These are phyloP conservation scores for Mortierella sp. DNA, from an alignment of 371 early-diverging fungal genomes.

Conservation along the genomic window DNA sequence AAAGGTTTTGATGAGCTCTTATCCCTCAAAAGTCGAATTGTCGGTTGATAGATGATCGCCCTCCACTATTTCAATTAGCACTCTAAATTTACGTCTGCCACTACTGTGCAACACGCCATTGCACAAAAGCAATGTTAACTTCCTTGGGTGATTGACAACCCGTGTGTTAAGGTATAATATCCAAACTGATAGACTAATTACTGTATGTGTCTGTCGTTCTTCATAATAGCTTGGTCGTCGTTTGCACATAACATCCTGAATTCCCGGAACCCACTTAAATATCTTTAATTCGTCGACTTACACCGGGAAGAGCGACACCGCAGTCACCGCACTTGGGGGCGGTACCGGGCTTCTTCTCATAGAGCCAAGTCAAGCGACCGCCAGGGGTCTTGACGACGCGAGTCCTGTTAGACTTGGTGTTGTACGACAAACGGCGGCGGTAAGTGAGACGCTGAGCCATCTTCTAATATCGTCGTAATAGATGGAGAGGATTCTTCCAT, in stretches of 20 bases:
- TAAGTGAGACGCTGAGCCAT: constrained; percentile 97
- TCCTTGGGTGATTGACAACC: too few species aligned
- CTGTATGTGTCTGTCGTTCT: too few species aligned
- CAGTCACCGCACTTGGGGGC: constrained; percentile 98
- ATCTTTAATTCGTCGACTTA: constrained; percentile 60
- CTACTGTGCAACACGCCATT: too few species aligned
- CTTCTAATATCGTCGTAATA: constrained; percentile 30
- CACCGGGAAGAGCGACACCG: constrained; percentile 90
- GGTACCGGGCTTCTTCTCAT: constrained; percentile 94
- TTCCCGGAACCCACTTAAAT: neutral
- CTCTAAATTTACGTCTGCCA: too few species aligned
- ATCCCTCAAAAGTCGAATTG: neutral
- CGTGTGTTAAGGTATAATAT: too few species aligned
- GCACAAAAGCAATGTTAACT: too few species aligned
- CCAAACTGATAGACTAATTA: too few species aligned
- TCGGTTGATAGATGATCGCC: neutral
- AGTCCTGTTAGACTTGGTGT: constrained; percentile 98
- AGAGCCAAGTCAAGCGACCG: constrained; percentile 92
- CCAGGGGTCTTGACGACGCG: constrained; percentile 98
- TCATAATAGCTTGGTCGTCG: too few species aligned
- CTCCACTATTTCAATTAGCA: too few species aligned
- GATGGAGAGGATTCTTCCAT: constrained; percentile 3
- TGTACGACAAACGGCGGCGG: constrained; percentile 98
- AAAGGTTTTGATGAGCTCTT: neutral
- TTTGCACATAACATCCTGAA: neutral